phyloP scores from a whole-genome alignment of 148 eudicot species.

The Amaranthus hypochondriacus region DNA sequence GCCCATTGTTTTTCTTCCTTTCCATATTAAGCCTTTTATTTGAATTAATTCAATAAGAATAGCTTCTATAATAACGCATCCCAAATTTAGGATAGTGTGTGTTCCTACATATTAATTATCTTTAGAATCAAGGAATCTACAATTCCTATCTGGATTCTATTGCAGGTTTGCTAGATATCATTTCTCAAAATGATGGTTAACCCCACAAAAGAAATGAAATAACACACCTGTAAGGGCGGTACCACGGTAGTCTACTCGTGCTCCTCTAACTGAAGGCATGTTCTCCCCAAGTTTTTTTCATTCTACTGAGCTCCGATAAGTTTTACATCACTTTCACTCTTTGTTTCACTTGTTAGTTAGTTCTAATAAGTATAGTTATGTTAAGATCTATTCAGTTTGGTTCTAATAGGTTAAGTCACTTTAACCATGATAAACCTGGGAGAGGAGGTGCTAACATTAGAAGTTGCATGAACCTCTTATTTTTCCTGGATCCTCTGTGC shows the following conservation, averaged over 20 bases:
- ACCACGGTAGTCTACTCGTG: not conserved
- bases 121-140: not conserved
- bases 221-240: not conserved
- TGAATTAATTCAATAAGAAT: not conserved
- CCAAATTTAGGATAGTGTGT: not conserved
- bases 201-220: slow-evolving; percentile 5
- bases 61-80: not conserved
- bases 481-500: not conserved
- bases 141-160: not conserved
- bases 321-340: too few relatives aligned
- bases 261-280: not conserved
- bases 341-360: too few relatives aligned
- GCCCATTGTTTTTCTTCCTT: not conserved
- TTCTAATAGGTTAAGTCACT: too few relatives aligned
- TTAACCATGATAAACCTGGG: too few relatives aligned
- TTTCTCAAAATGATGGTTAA: slow-evolving; percentile 12
- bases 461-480: not conserved
- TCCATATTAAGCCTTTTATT: not conserved
- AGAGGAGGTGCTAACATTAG: not conserved
- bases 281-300: too few relatives aligned
- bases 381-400: too few relatives aligned
- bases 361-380: too few relatives aligned
- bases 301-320: too few relatives aligned
- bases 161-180: slow-evolving; percentile 17
- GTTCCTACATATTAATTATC: not conserved